Base-by-base conservation (phyloP, 306 rosid genomes). In the Glycine soja region DNA sequence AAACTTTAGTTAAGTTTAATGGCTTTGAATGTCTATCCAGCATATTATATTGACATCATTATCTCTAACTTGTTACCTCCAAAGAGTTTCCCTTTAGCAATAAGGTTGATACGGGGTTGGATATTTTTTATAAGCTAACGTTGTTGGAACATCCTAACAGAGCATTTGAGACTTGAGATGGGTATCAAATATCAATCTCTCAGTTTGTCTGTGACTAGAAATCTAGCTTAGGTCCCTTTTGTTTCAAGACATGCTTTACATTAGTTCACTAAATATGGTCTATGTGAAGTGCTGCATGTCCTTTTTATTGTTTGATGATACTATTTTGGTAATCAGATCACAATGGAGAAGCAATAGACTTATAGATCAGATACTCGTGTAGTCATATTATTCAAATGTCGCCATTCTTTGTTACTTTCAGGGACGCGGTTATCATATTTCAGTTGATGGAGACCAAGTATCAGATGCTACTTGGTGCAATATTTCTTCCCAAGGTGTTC, bases 391-490 rank as follows among this genome's bases (percentile, higher is more conserved):
- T 24, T 59, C 14, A 59, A 24, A 24, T 59, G 14, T 58, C 12
- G 30, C 2, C 64, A 58, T 12, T 62, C 18, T 5, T 62, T 15
- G 30, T 57, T 63, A 63, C 46, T 34, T 63, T 64, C 45, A 64
- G 70, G 70, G 70, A 36, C 70, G 19, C 5, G 70, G 70, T 36
- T 36, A 36, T 36, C 70, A 64, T 64, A 64, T 64, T 64, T 34
- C 70, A 36, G 19, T 64, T 13, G 47, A 64, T 13, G 70, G 70
- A 64, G 47, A 34, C 24, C 47, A 36, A 64, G 45, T 64, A 64
- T 64, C 70, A 64, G 47, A 64, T 36, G 47, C 70, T 64, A 13
- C 69, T 10, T 62, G 68, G 43, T 62, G 68, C 15, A 62, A 62
- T 12, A 62, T 62, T 62, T 62, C 68, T 62, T 32, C 38, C 45